phyloP scores from a whole-genome alignment of 2,329 filamentous ascomycete species.

The Pseudofabraea citricarpa region DNA sequence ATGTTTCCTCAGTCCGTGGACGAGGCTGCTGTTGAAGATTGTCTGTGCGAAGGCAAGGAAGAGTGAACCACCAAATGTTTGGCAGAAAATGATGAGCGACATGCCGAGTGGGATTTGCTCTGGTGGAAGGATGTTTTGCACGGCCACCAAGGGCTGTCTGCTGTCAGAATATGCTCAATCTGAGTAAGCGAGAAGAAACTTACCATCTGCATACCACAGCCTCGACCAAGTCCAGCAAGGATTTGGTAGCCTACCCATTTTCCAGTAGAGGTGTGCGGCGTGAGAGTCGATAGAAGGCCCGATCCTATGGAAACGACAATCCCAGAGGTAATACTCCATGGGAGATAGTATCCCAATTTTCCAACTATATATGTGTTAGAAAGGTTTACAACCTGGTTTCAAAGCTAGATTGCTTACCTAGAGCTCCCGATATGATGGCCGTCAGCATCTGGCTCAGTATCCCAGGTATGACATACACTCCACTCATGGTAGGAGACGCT shows the following conservation, averaged over 20 bases:
- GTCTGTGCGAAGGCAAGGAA: conserved; percentile 25
- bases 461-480: conserved; percentile 33
- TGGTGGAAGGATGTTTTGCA: conserved; percentile 25
- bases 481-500: conserved; percentile 29
- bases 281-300: conserved; percentile 29
- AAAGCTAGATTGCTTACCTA: too few species aligned
- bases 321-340: conserved; percentile 24
- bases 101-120: conserved; percentile 26
- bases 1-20: conserved; percentile 23
- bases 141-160: conserved; percentile 25
- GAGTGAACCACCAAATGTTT: conserved; percentile 26
- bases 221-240: conserved; percentile 18
- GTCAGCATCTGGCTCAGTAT: conserved; percentile 27
- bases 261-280: conserved; percentile 9
- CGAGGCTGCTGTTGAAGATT: conserved; percentile 29
- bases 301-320: conserved; percentile 24
- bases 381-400: too few species aligned
- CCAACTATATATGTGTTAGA: conserved; percentile 13
- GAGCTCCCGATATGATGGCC: conserved; percentile 14
- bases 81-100: conserved; percentile 29
- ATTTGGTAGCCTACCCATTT: conserved; percentile 23
- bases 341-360: conserved; percentile 29
- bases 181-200: neutral
- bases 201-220: conserved; percentile 20
- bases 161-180: neutral